Percentiles rank a stretch among this genome's conserved stretches.
Conservation (phyloP, 495 filamentous ascomycete genomes). For the Chaetomium tenue region DNA sequence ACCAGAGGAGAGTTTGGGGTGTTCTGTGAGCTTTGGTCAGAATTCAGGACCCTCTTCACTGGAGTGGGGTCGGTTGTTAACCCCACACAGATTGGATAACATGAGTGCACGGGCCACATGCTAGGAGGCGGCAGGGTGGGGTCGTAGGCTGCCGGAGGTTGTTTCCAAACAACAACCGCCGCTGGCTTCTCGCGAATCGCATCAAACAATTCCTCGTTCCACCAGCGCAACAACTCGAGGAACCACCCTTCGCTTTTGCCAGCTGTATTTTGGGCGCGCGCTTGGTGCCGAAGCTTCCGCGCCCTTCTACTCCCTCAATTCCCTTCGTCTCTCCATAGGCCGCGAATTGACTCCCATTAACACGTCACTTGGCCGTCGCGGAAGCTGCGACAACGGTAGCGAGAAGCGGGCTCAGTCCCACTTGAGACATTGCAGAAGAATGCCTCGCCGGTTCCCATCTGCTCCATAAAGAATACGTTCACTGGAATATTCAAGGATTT, state of each 20-base stretch:
- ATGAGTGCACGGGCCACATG: not conserved
- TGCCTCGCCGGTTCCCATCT: not conserved
- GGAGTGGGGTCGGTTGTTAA: not conserved
- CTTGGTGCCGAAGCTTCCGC: not conserved
- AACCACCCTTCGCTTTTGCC: not conserved
- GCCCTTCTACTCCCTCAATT: not conserved
- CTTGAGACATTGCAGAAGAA: not conserved
- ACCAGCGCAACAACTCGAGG: not conserved
- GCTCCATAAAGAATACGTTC: not conserved
- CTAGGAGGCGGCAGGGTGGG: conserved; percentile 2
- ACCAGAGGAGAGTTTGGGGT: too few relatives aligned
- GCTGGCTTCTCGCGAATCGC: conserved; percentile 2
- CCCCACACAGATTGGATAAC: not conserved
- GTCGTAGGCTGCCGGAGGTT: not conserved
- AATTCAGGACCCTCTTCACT: too few relatives aligned
- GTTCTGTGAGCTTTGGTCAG: too few relatives aligned
- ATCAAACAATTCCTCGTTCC: not conserved
- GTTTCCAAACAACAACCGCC: conserved; percentile 12
- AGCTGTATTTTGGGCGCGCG: not conserved
- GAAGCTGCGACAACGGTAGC: not conserved
- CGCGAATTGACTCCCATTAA: not conserved
- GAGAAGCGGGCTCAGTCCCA: too few relatives aligned
- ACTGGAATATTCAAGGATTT: not conserved
- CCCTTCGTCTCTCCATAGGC: not conserved
- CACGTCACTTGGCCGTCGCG: conserved; percentile 1